Evolutionary conservation across 2,329 filamentous ascomycete species (phyloP).

Genomic region (Berkeleyomyces basicola): DNA sequence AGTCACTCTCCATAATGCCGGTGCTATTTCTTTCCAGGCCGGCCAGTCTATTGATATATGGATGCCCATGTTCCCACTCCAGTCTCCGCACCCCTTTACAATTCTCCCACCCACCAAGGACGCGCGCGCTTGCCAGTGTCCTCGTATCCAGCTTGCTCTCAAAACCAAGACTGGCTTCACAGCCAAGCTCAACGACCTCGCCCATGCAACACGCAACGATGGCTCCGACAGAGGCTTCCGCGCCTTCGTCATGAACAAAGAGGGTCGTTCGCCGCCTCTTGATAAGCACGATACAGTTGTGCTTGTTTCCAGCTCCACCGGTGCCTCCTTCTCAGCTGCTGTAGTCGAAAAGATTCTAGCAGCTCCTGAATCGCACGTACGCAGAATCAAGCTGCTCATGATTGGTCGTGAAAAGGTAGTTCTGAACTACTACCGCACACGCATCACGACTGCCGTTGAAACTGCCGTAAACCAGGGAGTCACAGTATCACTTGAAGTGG

Average conservation of each 20-base stretch:
- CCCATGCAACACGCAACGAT: constrained; percentile 23
- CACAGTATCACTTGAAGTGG: constrained; percentile 2
- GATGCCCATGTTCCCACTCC: constrained; percentile 35
- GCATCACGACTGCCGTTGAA: constrained; percentile 23
- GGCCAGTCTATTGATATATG: constrained; percentile 47
- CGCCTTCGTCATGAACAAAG: constrained; percentile 38
- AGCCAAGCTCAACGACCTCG: constrained; percentile 32
- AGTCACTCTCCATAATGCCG: constrained; percentile 41
- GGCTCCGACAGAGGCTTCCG: constrained; percentile 20
- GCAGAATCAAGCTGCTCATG: constrained; percentile 28
- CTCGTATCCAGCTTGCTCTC: constrained; percentile 43
- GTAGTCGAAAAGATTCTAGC: constrained; percentile 32
- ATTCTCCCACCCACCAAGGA: constrained; percentile 38
- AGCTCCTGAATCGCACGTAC: constrained; percentile 24
- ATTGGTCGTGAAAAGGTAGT: constrained; percentile 37
- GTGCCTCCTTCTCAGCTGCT: constrained; percentile 42
- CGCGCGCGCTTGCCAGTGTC: constrained; percentile 36
- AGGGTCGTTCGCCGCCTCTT: constrained; percentile 37
- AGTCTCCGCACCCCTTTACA: constrained; percentile 45
- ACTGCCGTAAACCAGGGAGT: constrained; percentile 27
- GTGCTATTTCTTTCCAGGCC: constrained; percentile 36
- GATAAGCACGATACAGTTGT: constrained; percentile 42
- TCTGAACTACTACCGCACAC: constrained; percentile 29
- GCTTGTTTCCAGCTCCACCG: constrained; percentile 44
- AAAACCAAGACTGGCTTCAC: constrained; percentile 41